Evolutionary conservation across 2,329 filamentous ascomycete genomes (phyloP).

Genomic region (Diaporthe citri): DNA sequence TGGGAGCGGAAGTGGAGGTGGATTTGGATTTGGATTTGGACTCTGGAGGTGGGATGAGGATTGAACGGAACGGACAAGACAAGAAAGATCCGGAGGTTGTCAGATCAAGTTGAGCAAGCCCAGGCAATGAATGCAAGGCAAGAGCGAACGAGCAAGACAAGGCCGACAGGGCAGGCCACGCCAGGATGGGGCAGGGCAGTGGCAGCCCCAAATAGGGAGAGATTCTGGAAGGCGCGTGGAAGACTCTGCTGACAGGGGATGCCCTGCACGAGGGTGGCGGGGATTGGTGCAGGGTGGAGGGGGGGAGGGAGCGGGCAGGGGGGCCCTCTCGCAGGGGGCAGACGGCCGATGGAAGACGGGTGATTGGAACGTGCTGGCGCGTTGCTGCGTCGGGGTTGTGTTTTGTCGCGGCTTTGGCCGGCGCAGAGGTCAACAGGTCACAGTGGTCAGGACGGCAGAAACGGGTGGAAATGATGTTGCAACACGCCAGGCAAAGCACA

Average conservation of each 20-base stretch:
- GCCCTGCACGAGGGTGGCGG: slow-evolving; percentile 18
- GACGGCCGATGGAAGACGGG: neutral
- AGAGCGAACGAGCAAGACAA: slow-evolving; percentile 13
- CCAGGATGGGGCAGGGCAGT: slow-evolving; percentile 17
- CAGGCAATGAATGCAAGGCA: slow-evolving; percentile 8
- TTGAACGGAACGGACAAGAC: neutral
- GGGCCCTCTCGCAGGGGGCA: neutral
- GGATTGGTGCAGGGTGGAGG: neutral
- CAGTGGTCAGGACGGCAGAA: slow-evolving; percentile 8
- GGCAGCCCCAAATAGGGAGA: slow-evolving; percentile 34
- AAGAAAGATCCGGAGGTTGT: neutral
- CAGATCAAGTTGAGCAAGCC: neutral
- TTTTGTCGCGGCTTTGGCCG: slow-evolving; percentile 32
- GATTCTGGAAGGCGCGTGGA: slow-evolving; percentile 40
- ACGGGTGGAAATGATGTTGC: slow-evolving; percentile 18
- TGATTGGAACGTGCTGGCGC: slow-evolving; percentile 26
- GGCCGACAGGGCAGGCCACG: slow-evolving; percentile 1
- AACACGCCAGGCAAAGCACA: neutral
- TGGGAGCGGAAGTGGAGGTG: neutral
- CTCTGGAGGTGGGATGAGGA: neutral
- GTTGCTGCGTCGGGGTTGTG: neutral
- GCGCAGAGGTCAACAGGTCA: slow-evolving; percentile 1
- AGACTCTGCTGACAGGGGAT: slow-evolving; percentile 36
- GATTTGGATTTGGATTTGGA: neutral
- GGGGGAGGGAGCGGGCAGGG: neutral